Evolutionary conservation across 1,139 yeast genomes (phyloP), one percentile per base, ranked within the genome.

Genomic region (Nakaseomyces nivariensis): DNA sequence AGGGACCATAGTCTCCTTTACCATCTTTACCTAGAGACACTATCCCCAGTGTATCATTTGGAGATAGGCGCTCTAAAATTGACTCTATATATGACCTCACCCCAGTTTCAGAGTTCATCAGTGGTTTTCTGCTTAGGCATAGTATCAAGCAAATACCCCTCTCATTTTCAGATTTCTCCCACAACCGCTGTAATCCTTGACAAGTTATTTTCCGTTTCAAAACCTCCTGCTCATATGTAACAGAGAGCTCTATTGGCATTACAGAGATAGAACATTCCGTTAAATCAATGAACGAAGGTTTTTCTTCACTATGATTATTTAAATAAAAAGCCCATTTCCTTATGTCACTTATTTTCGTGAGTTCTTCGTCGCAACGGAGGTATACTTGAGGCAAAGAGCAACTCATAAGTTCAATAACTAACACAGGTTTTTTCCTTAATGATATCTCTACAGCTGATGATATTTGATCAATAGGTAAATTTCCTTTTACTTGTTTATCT

Each of bases 11-110:
- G 9, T 50, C 44, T n/a, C 62, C 62, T 44, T 53, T 72, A 1
- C 76, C 73, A 56, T 76, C 73, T 49, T 72, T 68, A 0, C 85
- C 85, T 22, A 78, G 63, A 40, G 79, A 69, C 0, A 82, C 75
- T 27, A 82, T 55, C 0, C 85, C 85, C 9, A 82, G 59, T 46
- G 69, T 71, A 60, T 81, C 87, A n/a, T 62, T 58, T 0, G 68
- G 62, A 37, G 73, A 64, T 46, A 27, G 32, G 48, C 50, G 3
- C 34, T 37, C 7, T 17, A 26, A 6, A 33, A 29, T 10, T 32
- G 37, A 9, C 43, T 38, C 32, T 54, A 43, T 11, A 24, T 11
- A 24, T 4, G 37, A 2, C 5, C 9, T 24, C 3, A 24, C 10
- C 6, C 17, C 22, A 5, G 29, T 8, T n/a, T n/a, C 34, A 29